These are phyloP conservation scores for Yamadazyma dendronema DNA, from an alignment of 1,139 yeast genomes.

Conservation along the genomic window DNA sequence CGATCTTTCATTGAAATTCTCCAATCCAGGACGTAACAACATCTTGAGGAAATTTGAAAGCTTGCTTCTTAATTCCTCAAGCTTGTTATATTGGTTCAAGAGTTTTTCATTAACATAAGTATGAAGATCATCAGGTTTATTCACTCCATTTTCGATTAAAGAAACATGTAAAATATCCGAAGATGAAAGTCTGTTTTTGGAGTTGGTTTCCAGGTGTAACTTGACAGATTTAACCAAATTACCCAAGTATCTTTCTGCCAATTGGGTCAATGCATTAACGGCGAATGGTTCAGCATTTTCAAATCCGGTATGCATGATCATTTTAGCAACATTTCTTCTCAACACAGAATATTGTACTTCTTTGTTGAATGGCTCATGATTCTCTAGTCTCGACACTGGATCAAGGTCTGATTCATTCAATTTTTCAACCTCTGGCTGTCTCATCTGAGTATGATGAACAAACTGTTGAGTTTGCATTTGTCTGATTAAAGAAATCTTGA, in stretches of 20 bases:
- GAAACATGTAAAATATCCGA: conserved; percentile 58
- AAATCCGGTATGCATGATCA: conserved; percentile 92
- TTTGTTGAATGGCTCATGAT: conserved; percentile 58
- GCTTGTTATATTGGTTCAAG: conserved; percentile 64
- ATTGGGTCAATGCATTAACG: conserved; percentile 73
- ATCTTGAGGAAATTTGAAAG: conserved; percentile 77
- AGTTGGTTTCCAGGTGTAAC: conserved; percentile 64
- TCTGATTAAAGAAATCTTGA: conserved; percentile 82
- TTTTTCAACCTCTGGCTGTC: conserved; percentile 63
- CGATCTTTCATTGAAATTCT: conserved; percentile 68
- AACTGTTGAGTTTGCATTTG: conserved; percentile 87
- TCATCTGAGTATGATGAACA: conserved; percentile 71
- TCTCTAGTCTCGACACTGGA: conserved; percentile 68
- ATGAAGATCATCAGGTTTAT: conserved; percentile 73
- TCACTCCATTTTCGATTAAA: conserved; percentile 80
- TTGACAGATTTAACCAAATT: conserved; percentile 73
- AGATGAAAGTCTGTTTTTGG: conserved; percentile 43
- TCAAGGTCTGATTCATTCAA: conserved; percentile 74
- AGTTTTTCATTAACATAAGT: conserved; percentile 74
- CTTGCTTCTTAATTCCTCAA: conserved; percentile 66
- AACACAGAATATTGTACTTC: conserved; percentile 66
- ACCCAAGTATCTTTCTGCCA: conserved; percentile 77
- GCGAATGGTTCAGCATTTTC: conserved; percentile 82
- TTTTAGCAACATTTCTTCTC: conserved; percentile 68
- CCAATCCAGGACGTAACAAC: conserved; percentile 79